These are phyloP conservation scores for Podospora sp. DNA, from an alignment of 495 filamentous ascomycete species.

Conservation along the genomic window DNA sequence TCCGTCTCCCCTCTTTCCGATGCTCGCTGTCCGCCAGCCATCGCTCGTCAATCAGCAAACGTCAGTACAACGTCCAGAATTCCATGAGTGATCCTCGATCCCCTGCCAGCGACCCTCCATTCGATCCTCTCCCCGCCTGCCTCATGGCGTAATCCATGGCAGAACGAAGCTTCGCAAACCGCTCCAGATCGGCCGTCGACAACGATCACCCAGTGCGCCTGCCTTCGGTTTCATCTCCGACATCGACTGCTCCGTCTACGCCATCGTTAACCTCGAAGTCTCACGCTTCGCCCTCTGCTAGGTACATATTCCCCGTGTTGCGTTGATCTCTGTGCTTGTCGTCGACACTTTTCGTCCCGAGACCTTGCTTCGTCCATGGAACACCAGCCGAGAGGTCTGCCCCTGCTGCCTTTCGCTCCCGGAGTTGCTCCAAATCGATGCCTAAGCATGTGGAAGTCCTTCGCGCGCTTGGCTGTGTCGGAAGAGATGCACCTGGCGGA, in stretches of 20 bases:
- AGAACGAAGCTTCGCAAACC: slow-evolving; percentile 56
- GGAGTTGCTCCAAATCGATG: not conserved
- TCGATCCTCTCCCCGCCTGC: slow-evolving; percentile 35
- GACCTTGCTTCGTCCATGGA: slow-evolving; percentile 8
- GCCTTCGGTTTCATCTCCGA: slow-evolving; percentile 33
- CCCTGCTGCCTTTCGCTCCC: slow-evolving; percentile 11
- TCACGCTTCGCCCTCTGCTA: slow-evolving; percentile 26
- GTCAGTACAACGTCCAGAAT: not conserved
- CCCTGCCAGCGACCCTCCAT: slow-evolving; percentile 16
- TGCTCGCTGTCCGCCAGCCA: not conserved
- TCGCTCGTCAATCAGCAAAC: not conserved
- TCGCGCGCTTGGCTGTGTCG: not conserved
- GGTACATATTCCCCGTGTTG: slow-evolving; percentile 30
- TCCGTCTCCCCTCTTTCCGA: not conserved
- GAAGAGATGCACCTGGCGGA: not conserved
- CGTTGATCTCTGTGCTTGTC: slow-evolving; percentile 3
- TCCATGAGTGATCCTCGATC: slow-evolving; percentile 25
- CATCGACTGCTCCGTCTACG: slow-evolving; percentile 28
- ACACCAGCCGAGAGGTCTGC: slow-evolving; percentile 16
- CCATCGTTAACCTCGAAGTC: slow-evolving; percentile 21
- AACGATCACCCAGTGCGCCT: slow-evolving; percentile 50
- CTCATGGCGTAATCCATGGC: slow-evolving; percentile 62
- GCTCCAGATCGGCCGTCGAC: slow-evolving; percentile 57
- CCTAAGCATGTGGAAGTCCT: not conserved
- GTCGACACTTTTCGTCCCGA: slow-evolving; percentile 12